Conservation (phyloP, 164 flowering plant genomes). For the Paratinospora sagittata region DNA sequence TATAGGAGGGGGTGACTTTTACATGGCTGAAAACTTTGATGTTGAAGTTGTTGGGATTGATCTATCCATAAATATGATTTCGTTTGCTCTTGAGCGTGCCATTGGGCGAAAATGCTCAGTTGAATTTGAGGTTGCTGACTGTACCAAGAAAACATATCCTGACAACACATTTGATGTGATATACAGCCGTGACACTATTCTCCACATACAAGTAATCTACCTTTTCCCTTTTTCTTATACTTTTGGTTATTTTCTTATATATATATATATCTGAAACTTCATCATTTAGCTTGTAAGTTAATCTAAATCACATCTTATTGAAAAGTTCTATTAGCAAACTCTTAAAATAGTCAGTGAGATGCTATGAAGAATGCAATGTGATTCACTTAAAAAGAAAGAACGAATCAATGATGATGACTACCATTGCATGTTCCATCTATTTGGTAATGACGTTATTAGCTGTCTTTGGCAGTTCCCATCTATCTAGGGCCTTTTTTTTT, state of each 20-base stretch:
- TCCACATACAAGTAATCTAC: constrained; percentile 73
- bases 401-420: too few relatives aligned
- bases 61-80: constrained; percentile 92
- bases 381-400: too few relatives aligned
- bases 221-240: background rate
- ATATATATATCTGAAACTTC: too few relatives aligned
- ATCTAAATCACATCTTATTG: background rate
- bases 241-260: too few relatives aligned
- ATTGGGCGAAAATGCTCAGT: constrained; percentile 86
- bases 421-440: background rate
- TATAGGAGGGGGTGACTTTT: constrained; percentile 98
- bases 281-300: background rate
- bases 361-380: background rate
- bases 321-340: background rate
- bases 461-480: too few relatives aligned
- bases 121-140: constrained; percentile 96
- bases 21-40: constrained; percentile 88
- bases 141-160: constrained; percentile 78
- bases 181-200: constrained; percentile 95
- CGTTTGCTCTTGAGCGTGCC: constrained; percentile 92
- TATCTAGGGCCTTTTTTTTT: too few relatives aligned
- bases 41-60: constrained; percentile 93
- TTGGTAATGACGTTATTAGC: background rate
- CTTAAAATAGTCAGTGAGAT: background rate
- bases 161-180: constrained; percentile 81